Evolutionary conservation across 257 asterid species (phyloP).

Genomic region (Parsonsia alboflavescens): DNA sequence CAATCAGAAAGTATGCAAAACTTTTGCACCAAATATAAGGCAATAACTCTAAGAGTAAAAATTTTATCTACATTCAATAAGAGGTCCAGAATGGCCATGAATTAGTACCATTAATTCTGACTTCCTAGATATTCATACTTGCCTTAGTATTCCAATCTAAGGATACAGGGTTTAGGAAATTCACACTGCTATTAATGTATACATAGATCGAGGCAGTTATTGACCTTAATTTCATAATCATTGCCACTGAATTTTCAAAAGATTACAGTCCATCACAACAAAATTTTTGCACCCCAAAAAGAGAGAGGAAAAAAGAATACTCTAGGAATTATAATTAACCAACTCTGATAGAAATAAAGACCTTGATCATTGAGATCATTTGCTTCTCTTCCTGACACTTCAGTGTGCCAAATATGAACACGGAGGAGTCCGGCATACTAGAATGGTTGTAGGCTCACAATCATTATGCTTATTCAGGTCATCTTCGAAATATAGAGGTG

Average conservation of each 20-base stretch:
- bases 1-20: neutral
- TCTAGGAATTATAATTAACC: neutral
- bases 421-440: neutral
- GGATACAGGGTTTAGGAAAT: neutral
- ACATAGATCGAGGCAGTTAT: neutral
- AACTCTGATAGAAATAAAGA: neutral
- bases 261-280: neutral
- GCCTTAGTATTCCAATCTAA: neutral
- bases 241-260: neutral
- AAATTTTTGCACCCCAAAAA: neutral
- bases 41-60: neutral
- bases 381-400: neutral
- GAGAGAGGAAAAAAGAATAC: neutral
- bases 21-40: neutral
- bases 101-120: neutral
- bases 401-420: neutral
- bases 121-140: neutral
- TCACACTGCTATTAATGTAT: neutral
- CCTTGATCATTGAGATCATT: neutral
- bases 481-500: neutral
- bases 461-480: neutral
- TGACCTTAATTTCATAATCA: neutral
- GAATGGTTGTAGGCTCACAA: neutral
- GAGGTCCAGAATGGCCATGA: neutral
- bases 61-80: neutral